Evolutionary conservation across 1,139 yeast genomes (phyloP), one percentile per base, ranked within the genome.

Genomic region (Geotrichum siamense): DNA sequence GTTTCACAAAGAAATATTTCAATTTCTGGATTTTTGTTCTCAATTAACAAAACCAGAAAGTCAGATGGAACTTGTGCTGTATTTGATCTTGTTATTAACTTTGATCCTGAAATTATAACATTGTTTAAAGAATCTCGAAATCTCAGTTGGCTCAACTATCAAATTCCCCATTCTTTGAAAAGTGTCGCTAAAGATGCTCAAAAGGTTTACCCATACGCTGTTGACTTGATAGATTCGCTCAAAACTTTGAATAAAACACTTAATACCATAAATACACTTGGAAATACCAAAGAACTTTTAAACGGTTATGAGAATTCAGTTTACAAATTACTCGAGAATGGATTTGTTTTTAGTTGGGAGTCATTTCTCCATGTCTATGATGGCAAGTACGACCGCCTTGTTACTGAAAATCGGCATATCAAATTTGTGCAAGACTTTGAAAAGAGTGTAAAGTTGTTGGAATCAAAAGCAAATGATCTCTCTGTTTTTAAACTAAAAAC

Each of bases 171-270:
- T 44, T 51, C 65, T 5, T 51, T 78, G 5, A 53, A 61, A 34
- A 65, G 61, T 50, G 71, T 61, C 47, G 72, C 74, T 34, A 70
- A 67, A 57, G 72, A 60, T 48, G 75, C 65, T 38, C 69, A 70
- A 44, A 66, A 70, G 26, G 58, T 82, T 0, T 72, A 76, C 40
- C 87, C 89, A 0, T 71, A 74, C 49, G 80, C 85, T 0, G 66
- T 71, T 1, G 69, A 73, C 12, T 55, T 85, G 12, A 60, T 63
- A 8, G 93, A 83, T 50, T 65, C 73, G 1, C 40, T 78, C 16
- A 59, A 63, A 8, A 61, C 66, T 2, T 55, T 71, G 31, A 48
- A 56, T 20, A 49, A 53, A 5, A 48, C 63, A 0, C 38, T 62
- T 15, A 22, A 35, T 1, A 47, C 47, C 0, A 48, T 64, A 16